These are phyloP conservation scores for Neurospora intermedia DNA, from an alignment of 495 filamentous ascomycete genomes.

Conservation along the genomic window DNA sequence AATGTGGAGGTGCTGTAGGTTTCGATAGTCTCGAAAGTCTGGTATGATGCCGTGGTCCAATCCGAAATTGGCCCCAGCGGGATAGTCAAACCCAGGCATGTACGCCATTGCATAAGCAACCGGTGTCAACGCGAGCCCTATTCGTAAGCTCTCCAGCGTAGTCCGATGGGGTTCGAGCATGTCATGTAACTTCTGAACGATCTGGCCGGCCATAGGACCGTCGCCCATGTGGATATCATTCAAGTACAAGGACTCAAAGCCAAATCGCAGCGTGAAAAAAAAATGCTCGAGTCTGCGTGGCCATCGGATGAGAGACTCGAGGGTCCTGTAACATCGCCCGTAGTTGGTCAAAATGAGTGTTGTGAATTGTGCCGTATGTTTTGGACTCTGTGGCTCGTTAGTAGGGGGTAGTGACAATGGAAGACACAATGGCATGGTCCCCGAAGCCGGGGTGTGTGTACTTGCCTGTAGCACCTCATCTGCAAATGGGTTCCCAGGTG, in stretches of 20 bases:
- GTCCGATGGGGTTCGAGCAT: background rate
- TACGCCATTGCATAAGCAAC: background rate
- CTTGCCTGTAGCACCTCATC: background rate
- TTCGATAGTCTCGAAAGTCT: background rate
- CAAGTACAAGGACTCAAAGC: background rate
- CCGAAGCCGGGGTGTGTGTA: background rate
- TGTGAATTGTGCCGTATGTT: background rate
- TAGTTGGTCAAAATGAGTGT: background rate
- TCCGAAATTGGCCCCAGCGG: background rate
- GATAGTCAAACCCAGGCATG: background rate
- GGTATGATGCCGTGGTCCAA: background rate
- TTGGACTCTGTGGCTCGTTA: background rate
- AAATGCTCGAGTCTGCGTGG: background rate
- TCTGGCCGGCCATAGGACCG: background rate
- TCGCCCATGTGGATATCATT: background rate
- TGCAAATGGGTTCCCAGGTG: background rate
- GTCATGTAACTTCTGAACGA: background rate
- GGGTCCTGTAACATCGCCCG: background rate
- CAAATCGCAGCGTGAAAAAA: background rate
- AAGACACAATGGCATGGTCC: background rate
- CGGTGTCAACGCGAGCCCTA: background rate
- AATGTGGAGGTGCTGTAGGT: background rate
- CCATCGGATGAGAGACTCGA: background rate
- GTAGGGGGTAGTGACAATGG: background rate
- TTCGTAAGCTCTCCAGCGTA: background rate